Base-by-base conservation (phyloP, 2,329 filamentous ascomycete species). In the Emmonsiellopsis sp. region DNA sequence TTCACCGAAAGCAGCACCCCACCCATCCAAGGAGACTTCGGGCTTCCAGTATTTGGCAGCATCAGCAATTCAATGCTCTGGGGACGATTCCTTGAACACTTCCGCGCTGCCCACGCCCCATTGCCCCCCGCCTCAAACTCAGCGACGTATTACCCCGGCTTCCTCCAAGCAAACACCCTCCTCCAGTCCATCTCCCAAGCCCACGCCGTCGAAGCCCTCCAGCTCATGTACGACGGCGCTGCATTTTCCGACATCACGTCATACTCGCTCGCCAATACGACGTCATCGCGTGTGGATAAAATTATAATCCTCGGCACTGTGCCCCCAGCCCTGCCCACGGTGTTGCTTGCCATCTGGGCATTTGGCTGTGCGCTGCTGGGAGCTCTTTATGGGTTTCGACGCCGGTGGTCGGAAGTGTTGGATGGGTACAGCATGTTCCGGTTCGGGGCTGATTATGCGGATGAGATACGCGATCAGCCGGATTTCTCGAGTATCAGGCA, bases 391-490 rank as follows among this genome's bases (percentile, higher is more conserved):
- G 47, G 47, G 7, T 41, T 50, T 16, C 47, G 47, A n/a, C 35
- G 47, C 15, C 47, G 47, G 7, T 50, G 47, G 47, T 50, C 47
- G 16, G 47, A 50, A 16, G 37, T 9, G 32, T n/a, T 50, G 13
- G 56, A 56, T 50, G 54, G 54, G 26, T 58, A 45, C 44, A 51
- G 45, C 47, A 55, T 58, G 56, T 56, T 56, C 43, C 35, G 51
- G 5, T 56, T 58, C 15, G 56, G 54, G 11, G 49, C 31, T 11
- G 53, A 57, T 47, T 35, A 32, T 51, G 40, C 50, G 38, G 38
- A 16, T 6, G 30, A 51, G 50, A 37, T 51, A 16, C 26, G 30
- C 26, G 15, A 26, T 20, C 16, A 50, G 16, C 47, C 47, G 3
- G 34, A 38, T n/a, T 50, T 38, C 40, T 16, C 16, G 34, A 30